phyloP scores from a whole-genome alignment of 2,329 filamentous ascomycete species.

The Ophiosphaerella herpotricha region DNA sequence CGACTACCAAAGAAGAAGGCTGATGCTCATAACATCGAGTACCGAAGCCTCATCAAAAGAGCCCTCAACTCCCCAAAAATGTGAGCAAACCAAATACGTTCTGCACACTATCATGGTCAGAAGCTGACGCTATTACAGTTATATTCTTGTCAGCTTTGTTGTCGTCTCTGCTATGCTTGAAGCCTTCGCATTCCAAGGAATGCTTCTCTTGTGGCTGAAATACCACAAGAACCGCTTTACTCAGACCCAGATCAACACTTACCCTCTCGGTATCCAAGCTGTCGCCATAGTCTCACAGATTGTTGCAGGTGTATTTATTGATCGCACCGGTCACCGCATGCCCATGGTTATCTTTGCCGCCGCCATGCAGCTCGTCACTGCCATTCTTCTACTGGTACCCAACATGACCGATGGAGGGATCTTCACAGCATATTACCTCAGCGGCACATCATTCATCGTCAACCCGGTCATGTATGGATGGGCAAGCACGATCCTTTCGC shows the following conservation, averaged over 20 bases:
- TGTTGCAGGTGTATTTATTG: constrained; percentile 41
- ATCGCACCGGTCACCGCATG: constrained; percentile 37
- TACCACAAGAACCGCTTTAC: constrained; percentile 24
- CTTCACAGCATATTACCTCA: constrained; percentile 45
- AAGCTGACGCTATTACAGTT: constrained; percentile 26
- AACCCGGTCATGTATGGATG: constrained; percentile 47
- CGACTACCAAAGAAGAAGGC: constrained; percentile 26
- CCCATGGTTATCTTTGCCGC: constrained; percentile 41
- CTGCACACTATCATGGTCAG: too few relatives aligned
- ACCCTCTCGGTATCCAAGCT: constrained; percentile 61
- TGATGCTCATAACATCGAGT: constrained; percentile 23
- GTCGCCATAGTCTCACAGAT: constrained; percentile 58
- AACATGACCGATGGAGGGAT: constrained; percentile 34
- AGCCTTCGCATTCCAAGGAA: constrained; percentile 32
- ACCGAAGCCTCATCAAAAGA: constrained; percentile 20
- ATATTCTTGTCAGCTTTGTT: constrained; percentile 46
- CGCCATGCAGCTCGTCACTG: constrained; percentile 38
- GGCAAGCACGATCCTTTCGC: constrained; percentile 45
- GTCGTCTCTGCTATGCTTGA: constrained; percentile 40
- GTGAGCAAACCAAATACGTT: constrained; percentile 2
- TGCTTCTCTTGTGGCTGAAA: constrained; percentile 28
- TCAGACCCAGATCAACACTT: constrained; percentile 59
- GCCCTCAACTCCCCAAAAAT: constrained; percentile 19
- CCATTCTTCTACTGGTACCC: constrained; percentile 38
- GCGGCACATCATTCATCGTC: constrained; percentile 45